Base-by-base conservation (phyloP, 345 rosid species). In the sweet orange (Citrus sinensis) region DNA sequence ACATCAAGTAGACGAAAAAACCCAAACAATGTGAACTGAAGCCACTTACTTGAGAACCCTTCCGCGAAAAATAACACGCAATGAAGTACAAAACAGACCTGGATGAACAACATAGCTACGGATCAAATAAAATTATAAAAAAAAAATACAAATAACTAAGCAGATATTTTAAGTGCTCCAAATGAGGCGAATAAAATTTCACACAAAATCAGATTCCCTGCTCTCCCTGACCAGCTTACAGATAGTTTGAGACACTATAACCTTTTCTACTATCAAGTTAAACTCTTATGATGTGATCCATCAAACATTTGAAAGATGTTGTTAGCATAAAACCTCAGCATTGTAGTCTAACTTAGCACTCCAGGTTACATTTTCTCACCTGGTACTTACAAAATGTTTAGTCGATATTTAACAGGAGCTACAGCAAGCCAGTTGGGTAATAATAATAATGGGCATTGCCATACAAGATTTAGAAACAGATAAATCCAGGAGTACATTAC, bases 61-160 rank as follows among this genome's bases (percentile, higher is more conserved):
- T 92, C 73, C 86, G 87, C 71, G 97, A 90, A 88, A 91, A 92
- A 85, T 91, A 95, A 78, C 92, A 83, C 22, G 87, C 89, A 73
- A 90, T 87, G 90, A 95, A 92, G 88, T 88, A 95, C 86, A 95
- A 81, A 82, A 86, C 85, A 79, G 93, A 86, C 94, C 99, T 94
- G 92, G 24, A 82, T 63, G 73, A 70, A 87, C 68, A 83, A 78
- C 58, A 74, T 17, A 82, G 71, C 67, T 71, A 71, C 19, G 55
- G 73, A 82, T 77, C 60, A 77, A 34, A 59, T 54, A 63, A 67
- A 30, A 10, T 71, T 56, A 37, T 16, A 16, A 34, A 6, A n/a
- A 73, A 20, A 71, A 9, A 66, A 24, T 16, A 51, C 30, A 55
- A 66, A 60, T 20, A 66, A 34, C 37, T 17, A 63, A 22, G 34